Base-by-base conservation (phyloP, 140 eudicot genomes). In the Oenanthe javanica region DNA sequence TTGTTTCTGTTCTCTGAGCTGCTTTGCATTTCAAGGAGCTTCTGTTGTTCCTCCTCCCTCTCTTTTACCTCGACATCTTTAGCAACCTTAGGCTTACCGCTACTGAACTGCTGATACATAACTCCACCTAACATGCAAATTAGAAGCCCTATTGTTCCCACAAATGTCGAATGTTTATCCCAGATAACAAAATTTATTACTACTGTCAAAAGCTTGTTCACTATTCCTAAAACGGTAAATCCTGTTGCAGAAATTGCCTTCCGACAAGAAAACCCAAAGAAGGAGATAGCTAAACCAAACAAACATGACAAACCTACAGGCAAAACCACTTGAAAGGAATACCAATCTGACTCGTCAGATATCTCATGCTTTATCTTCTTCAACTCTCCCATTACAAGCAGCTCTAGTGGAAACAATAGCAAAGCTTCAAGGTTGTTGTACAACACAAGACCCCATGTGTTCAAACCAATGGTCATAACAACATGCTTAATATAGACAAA, bases 231-330 rank as follows among this genome's bases (percentile, higher is more conserved):
- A 45, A 94, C 99, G 0, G 99, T 95, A 86, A 95, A 95, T 54
- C 99, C 99, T 46, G 99, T 95, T 12, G 99, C 99, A 47, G 99
- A 95, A 76, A 95, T 95, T 27, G 99, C 95, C 81, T 91, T 92
- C 50, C 99, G 93, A 69, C 99, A 95, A 59, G 99, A 95, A 79
- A 95, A 95, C 16, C 99, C 99, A 76, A 95, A 95, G 88, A 95
- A 95, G 45, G 97, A 95, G 77, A 95, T 95, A 0, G 97, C 94
- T 66, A 95, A 84, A 77, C 99, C 97, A 82, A 95, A 95, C 84
- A 95, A 85, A 59, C 97, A 95, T 3, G 97, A 95, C 69, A 95
- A 61, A 19, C 92, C 97, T 15, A 95, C 97, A 2, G 99, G 97
- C 83, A 95, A 87, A 69, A 95, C 55, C 78, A 95, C 97, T 80